Conservation (phyloP, 225 moss, liverwort and hornwort genomes). For the Physcomitrellopsis africana region DNA sequence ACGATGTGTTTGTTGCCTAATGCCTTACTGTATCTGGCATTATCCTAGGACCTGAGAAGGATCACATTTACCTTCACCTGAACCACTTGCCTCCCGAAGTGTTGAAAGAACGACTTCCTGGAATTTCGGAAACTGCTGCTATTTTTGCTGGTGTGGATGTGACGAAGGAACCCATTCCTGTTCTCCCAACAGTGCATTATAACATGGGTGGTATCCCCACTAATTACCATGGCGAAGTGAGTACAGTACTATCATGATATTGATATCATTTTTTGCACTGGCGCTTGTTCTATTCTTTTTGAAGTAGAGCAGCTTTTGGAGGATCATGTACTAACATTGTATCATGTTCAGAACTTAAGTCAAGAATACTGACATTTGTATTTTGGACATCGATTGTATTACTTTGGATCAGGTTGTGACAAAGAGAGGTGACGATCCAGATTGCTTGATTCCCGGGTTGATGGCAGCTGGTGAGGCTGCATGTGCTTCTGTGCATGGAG, state of each 20-base stretch:
- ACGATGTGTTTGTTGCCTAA: background rate
- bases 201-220: constrained; percentile 99
- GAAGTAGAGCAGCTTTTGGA: too few relatives aligned
- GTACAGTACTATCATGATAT: background rate
- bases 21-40: constrained; percentile 12
- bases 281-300: too few relatives aligned
- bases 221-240: constrained; percentile 82
- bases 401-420: constrained; percentile 73
- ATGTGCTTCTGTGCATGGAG: constrained; percentile 63
- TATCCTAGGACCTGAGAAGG: constrained; percentile 69
- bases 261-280: background rate
- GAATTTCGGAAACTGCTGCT: constrained; percentile 96
- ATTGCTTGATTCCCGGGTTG: constrained; percentile 82
- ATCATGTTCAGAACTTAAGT: background rate
- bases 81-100: constrained; percentile 98
- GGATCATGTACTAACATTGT: background rate
- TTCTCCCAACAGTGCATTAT: constrained; percentile 95
- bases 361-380: constrained; percentile 7
- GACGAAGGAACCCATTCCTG: constrained; percentile 97
- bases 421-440: constrained; percentile 67
- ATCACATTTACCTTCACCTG: constrained; percentile 91
- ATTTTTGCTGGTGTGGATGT: constrained; percentile 99
- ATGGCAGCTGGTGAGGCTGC: constrained; percentile 57
- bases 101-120: constrained; percentile 90
- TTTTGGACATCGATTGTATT: constrained; percentile 13